Base-by-base conservation (phyloP, 176 grass and related monocot genomes). In the Aegilops tauschii region DNA sequence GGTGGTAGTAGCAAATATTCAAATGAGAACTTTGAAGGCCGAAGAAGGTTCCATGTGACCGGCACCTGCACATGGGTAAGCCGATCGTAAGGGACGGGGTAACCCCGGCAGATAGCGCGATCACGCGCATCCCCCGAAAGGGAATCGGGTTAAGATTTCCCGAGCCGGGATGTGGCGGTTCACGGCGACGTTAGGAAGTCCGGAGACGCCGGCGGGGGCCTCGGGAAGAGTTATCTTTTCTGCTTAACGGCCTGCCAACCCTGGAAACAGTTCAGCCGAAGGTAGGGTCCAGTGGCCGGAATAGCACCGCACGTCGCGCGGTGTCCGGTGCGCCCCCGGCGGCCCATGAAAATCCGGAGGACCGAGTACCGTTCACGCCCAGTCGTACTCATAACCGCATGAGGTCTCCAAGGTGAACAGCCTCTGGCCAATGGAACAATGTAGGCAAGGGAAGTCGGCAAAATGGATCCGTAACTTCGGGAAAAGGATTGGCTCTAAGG, bases 41-140 rank as follows among this genome's bases (percentile, higher is more conserved):
- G 82, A 93, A 93, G 88, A 88, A 89, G 84, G 92, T 94, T 91
- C 92, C 89, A 94, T 94, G 92, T 94, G 89, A 91, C 90, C 87
- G 81, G 77, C 87, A 92, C 90, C 89, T 92, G 78, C 86, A 92
- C 68, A 91, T 88, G 89, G 81, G 89, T 91, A 80, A 91, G 81
- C 89, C 76, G 89, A 85, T 91, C 81, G 76, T 88, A 91, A 85
- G 89, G 80, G 89, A 89, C 81, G 84, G 87, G 92, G 92, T 82
- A 94, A 89, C 77, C 88, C 91, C 91, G 88, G 85, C 67, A 76
- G 83, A 89, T 58, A 80, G 80, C 79, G 45, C 85, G 63, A 83
- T 59, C 49, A n/a, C 32, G 85, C 61, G 80, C 44, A 81, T 84
- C 30, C 61, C 69, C 80, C 80, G 58, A 92, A 86, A 86, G 79